phyloP scores from a whole-genome alignment of 176 grass and related monocot species.

The Cenchrus purpureus region DNA sequence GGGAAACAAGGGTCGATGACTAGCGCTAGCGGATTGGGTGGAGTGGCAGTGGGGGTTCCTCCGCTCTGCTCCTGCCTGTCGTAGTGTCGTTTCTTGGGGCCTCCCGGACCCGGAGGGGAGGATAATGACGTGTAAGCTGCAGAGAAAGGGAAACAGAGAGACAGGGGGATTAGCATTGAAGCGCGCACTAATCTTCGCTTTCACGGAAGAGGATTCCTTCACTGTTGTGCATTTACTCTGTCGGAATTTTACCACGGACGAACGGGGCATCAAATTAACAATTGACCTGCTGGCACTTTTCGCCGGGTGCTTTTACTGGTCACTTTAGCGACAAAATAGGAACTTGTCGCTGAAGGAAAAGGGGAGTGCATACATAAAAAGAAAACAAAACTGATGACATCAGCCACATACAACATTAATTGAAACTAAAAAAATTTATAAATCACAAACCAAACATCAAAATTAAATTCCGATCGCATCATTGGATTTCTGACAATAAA shows the following conservation, averaged over 20 bases:
- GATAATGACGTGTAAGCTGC: slow-evolving; percentile 26
- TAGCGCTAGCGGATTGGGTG: slow-evolving; percentile 10
- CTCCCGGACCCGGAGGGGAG: neutral
- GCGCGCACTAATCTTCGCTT: neutral
- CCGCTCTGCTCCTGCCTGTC: neutral
- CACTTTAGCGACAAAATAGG: too few relatives aligned
- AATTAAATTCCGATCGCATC: too few relatives aligned
- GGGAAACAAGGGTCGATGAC: slow-evolving; percentile 32
- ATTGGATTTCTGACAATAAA: too few relatives aligned
- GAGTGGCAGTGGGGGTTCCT: slow-evolving; percentile 1
- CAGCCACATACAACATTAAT: too few relatives aligned
- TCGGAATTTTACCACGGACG: neutral
- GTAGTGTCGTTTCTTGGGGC: neutral
- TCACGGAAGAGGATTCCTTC: neutral
- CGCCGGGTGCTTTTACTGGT: neutral
- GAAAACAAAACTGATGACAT: too few relatives aligned
- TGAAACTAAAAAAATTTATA: too few relatives aligned
- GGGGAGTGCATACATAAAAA: too few relatives aligned
- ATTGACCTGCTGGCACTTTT: neutral
- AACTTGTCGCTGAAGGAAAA: too few relatives aligned
- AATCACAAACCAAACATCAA: too few relatives aligned
- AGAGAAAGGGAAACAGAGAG: neutral
- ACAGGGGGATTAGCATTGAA: neutral
- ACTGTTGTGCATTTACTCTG: neutral
- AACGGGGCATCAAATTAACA: neutral